Evolutionary conservation across 2,329 filamentous ascomycete genomes (phyloP).

Genomic region (Madurella fahalii): DNA sequence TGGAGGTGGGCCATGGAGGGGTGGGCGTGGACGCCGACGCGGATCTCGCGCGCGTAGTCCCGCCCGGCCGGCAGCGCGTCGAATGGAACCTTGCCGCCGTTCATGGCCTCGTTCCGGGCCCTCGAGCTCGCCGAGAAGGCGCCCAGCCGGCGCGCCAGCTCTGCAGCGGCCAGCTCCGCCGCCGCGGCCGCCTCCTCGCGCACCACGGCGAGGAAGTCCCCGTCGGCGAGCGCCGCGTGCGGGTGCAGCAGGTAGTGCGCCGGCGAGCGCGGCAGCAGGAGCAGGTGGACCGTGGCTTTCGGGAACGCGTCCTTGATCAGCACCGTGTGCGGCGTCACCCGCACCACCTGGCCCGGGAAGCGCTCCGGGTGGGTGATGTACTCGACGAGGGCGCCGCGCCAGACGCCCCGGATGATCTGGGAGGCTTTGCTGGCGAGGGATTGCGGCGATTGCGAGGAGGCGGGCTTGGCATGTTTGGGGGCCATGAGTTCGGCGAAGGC

Average conservation of each 20-base stretch:
- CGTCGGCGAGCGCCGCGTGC: conserved; percentile 70
- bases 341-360: conserved; percentile 59
- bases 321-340: conserved; percentile 65
- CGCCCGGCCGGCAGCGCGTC: conserved; percentile 65
- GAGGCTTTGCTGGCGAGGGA: conserved; percentile 11
- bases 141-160: conserved; percentile 68
- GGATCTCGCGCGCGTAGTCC: conserved; percentile 73
- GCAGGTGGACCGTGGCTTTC: conserved; percentile 78
- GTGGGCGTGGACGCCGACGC: conserved; percentile 76
- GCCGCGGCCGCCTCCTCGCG: conserved; percentile 58
- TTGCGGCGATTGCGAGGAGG: conserved; percentile 10
- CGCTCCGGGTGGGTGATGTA: conserved; percentile 63
- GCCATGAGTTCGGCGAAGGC: conserved; percentile 53
- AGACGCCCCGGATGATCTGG: conserved; percentile 16
- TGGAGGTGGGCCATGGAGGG: conserved; percentile 93
- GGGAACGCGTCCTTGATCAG: conserved; percentile 80
- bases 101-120: conserved; percentile 60
- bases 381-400: conserved; percentile 57
- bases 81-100: conserved; percentile 60
- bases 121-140: conserved; percentile 59
- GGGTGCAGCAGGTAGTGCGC: conserved; percentile 63
- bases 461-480: conserved; percentile 39
- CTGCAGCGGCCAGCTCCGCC: conserved; percentile 62
- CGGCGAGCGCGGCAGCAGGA: conserved; percentile 75
- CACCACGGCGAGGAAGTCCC: conserved; percentile 62